Conservation (phyloP, 2,329 filamentous ascomycete genomes). For the Colletotrichum cuscutae region DNA sequence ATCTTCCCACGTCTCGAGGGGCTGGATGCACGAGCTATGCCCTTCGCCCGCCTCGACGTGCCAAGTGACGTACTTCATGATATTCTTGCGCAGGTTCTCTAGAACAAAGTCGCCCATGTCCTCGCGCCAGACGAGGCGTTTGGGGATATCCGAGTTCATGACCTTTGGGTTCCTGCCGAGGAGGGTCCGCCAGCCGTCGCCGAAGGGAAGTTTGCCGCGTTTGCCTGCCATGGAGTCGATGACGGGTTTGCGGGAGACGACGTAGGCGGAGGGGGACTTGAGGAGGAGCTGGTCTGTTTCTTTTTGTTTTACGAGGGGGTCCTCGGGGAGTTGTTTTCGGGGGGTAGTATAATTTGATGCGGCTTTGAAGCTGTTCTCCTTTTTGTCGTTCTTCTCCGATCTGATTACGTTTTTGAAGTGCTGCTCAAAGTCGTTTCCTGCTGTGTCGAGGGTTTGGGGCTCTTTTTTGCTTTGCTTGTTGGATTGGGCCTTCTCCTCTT, state of each 20-base stretch:
- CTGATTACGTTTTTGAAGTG: no score
- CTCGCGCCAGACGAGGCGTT: constrained; percentile 53
- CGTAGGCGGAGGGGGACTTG: constrained; percentile 1
- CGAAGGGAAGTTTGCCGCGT: constrained; percentile 7
- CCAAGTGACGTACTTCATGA: constrained; percentile 57
- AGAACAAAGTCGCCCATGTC: constrained; percentile 68
- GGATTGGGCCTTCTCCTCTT: no score
- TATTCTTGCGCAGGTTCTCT: constrained; percentile 57
- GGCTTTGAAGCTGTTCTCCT: no score
- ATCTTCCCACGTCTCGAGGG: constrained; percentile 56
- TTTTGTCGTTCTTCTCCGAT: no score
- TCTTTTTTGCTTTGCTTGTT: no score
- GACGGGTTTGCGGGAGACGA: constrained; percentile 32
- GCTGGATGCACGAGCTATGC: constrained; percentile 52
- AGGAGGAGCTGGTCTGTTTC: neutral
- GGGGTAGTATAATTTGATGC: no score
- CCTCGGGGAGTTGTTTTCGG: neutral
- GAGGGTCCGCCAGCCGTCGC: constrained; percentile 29
- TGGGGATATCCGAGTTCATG: constrained; percentile 16
- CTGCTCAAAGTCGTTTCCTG: no score
- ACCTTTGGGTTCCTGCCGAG: constrained; percentile 13
- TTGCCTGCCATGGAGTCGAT: constrained; percentile 37
- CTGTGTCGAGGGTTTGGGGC: no score
- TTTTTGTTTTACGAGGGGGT: neutral
- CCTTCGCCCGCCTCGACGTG: constrained; percentile 45